Evolutionary conservation across 75 land plant species (phyloP).

Genomic region (Azolla pinnata): DNA sequence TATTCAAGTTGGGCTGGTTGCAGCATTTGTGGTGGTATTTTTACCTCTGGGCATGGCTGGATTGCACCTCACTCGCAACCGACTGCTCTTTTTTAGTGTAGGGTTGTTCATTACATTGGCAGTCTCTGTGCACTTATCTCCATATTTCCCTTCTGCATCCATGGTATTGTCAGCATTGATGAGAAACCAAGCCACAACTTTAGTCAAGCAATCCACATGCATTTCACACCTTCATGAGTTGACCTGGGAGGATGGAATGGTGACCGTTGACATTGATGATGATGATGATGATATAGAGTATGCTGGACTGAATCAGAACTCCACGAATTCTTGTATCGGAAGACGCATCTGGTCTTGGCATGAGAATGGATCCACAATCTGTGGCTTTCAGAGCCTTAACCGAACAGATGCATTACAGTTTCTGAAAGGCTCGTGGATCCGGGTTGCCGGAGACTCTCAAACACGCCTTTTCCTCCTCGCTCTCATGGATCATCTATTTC

Average conservation of each 20-base stretch:
- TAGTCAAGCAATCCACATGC: not conserved
- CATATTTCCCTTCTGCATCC: slow-evolving; percentile 46
- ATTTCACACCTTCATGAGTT: slow-evolving; percentile 9
- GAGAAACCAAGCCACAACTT: not conserved
- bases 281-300: not conserved
- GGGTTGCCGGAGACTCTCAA: slow-evolving; percentile 89
- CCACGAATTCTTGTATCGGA: not conserved
- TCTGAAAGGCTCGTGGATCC: slow-evolving; percentile 76
- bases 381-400: slow-evolving; percentile 43
- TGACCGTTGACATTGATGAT: too few species aligned
- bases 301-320: not conserved
- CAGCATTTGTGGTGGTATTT: slow-evolving; percentile 63
- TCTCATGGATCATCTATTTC: slow-evolving; percentile 45
- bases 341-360: slow-evolving; percentile 27
- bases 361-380: slow-evolving; percentile 12
- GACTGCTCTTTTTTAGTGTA: slow-evolving; percentile 73
- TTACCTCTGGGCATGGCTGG: slow-evolving; percentile 85
- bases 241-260: slow-evolving; percentile 12
- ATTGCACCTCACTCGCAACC: slow-evolving; percentile 79
- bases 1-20: slow-evolving; percentile 52
- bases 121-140: slow-evolving; percentile 66
- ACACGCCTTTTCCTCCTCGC: slow-evolving; percentile 61
- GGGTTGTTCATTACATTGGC: slow-evolving; percentile 76
- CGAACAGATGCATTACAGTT: slow-evolving; percentile 42
- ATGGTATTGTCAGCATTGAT: not conserved